Percentiles rank a stretch among this genome's conserved stretches.
Conservation (phyloP, 2,329 filamentous ascomycete genomes). For the Aspergillus quadrilineatus region DNA sequence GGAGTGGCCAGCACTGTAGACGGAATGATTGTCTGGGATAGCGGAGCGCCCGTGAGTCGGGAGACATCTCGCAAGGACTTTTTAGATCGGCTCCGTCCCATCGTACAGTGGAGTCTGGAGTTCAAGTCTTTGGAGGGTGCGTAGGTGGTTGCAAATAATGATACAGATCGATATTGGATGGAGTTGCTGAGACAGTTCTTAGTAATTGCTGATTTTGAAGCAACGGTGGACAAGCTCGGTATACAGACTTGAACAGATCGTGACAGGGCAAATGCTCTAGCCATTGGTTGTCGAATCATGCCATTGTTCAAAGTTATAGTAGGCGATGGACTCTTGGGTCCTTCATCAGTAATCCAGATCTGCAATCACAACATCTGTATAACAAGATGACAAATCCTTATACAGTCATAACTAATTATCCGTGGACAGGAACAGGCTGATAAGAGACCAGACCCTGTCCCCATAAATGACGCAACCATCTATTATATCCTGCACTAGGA, state of each 20-base stretch:
- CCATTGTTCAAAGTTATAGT: too few species aligned
- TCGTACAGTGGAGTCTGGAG: slow-evolving; percentile 18
- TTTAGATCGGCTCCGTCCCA: slow-evolving; percentile 4
- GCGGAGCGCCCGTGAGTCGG: slow-evolving; percentile 28
- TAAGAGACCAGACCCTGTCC: neutral
- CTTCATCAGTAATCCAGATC: too few species aligned
- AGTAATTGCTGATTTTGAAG: neutral
- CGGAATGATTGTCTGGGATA: slow-evolving; percentile 29
- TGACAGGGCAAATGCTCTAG: too few species aligned
- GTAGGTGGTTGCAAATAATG: neutral
- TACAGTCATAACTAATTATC: neutral
- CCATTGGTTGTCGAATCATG: too few species aligned
- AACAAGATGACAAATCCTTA: neutral
- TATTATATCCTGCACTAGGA: neutral
- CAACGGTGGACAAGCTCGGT: neutral
- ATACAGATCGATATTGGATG: neutral
- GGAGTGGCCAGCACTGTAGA: slow-evolving; percentile 23
- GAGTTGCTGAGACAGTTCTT: neutral
- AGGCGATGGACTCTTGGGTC: too few species aligned
- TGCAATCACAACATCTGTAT: neutral
- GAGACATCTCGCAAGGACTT: slow-evolving; percentile 24
- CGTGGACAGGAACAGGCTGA: neutral
- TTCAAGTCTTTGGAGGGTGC: neutral
- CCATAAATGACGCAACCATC: slow-evolving; percentile 11
- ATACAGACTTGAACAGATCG: too few species aligned